A percentile compares a stretch with the other conserved stretches of the same genome.
These are phyloP conservation scores for Penicillium thymicola DNA, from an alignment of 2,329 filamentous ascomycete species.

Conservation along the genomic window DNA sequence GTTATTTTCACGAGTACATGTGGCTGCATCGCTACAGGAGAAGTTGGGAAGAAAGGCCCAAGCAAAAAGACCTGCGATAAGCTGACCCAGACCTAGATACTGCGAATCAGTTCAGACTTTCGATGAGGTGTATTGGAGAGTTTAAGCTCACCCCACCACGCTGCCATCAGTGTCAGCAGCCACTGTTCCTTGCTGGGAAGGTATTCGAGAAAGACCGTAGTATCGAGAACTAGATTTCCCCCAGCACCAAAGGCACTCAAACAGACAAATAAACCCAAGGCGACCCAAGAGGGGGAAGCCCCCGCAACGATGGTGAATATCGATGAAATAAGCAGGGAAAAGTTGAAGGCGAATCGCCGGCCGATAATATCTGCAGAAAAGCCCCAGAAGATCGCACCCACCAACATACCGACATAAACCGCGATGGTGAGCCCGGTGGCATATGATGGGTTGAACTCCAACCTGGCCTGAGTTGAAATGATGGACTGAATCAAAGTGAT, in stretches of 20 bases:
- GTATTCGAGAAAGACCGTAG: conserved; percentile 58
- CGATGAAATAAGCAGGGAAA: conserved; percentile 61
- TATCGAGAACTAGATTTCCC: conserved; percentile 62
- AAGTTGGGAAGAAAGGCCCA: conserved; percentile 52
- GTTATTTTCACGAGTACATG: conserved; percentile 52
- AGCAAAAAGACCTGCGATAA: conserved; percentile 53
- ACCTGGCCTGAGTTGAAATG: conserved; percentile 21
- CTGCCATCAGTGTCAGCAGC: conserved; percentile 45
- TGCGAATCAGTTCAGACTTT: background rate
- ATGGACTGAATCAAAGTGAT: conserved; percentile 39
- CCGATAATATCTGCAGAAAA: conserved; percentile 66
- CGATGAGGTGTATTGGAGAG: background rate
- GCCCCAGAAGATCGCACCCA: conserved; percentile 62
- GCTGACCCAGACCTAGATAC: conserved; percentile 40
- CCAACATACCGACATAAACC: conserved; percentile 42
- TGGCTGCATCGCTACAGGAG: conserved; percentile 45
- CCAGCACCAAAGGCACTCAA: conserved; percentile 63
- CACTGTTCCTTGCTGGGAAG: conserved; percentile 59
- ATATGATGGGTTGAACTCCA: conserved; percentile 28
- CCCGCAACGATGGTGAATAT: conserved; percentile 64
- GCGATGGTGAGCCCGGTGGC: conserved; percentile 40
- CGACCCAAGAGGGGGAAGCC: conserved; percentile 63
- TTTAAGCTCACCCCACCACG: conserved; percentile 31
- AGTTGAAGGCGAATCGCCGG: conserved; percentile 65
- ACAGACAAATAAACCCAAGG: conserved; percentile 61